Evolutionary conservation across 116 monocot species (phyloP), one percentile per base, ranked within the genome.

Genomic region (Iris pallida): DNA sequence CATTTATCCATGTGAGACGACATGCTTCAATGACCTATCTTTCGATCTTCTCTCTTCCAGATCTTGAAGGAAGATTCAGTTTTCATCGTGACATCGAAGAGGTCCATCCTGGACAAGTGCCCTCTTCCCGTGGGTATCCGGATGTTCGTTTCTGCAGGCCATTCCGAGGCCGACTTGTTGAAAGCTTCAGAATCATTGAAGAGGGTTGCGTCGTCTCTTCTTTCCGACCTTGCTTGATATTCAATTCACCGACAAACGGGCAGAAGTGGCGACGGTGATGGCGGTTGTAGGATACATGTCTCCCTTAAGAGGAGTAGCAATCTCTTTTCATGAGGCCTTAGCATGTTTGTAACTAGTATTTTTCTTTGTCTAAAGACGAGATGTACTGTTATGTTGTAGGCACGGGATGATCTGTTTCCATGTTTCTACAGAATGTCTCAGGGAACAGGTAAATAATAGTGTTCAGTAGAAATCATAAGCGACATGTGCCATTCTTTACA

Each of bases 51-150:
- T 68, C 20, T 47, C 55, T 48, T 14, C 18, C 79, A 83, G 79
- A 69, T 66, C 48, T 56, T 83, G 57, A 61, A 73, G 42, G 83
- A 83, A 73, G 83, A 83, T 64, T 79, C 79, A 14, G 79, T 83
- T 20, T 79, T 79, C 65, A 53, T 83, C 5, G 83, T 76, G 63
- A 65, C 79, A 8, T 69, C 76, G 19, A 83, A 79, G 68, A 76
- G 72, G 57, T 79, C 79, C 0, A 20, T 20, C 19, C 54, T 83
- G 53, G 83, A 83, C 48, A 73, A 73, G 57, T 83, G 83, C 61
- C 68, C 58, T 11, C 83, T 83, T 56, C 79, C 79, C 0, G 52
- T 76, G 3, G 83, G 83, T 58, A 73, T 83, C 45, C 62, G 83
- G 30, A 12, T 83, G 57, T 73, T 83, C 55, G 72, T 83, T 55